Conservation (phyloP, 2,329 filamentous ascomycete species). For the Verticillium isaacii region DNA sequence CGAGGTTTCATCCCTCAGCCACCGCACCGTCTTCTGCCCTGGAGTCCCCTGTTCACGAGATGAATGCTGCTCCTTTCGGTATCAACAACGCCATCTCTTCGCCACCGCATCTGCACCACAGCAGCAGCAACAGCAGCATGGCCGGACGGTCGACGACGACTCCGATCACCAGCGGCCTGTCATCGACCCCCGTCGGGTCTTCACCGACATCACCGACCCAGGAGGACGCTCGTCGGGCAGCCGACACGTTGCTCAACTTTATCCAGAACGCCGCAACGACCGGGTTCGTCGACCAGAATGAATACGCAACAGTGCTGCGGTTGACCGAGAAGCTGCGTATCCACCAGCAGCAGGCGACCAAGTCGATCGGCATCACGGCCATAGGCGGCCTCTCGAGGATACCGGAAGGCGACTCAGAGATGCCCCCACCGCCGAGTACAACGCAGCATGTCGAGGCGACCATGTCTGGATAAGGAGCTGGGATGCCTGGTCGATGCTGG, state of each 20-base stretch:
- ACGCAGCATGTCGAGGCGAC: constrained; percentile 27
- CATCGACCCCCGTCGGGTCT: constrained; percentile 42
- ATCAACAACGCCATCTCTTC: constrained; percentile 34
- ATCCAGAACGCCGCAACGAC: constrained; percentile 64
- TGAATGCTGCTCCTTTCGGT: constrained; percentile 33
- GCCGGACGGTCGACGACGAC: constrained; percentile 31
- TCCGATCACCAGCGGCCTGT: constrained; percentile 20
- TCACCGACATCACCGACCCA: constrained; percentile 67
- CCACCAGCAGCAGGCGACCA: constrained; percentile 41
- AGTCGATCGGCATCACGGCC: constrained; percentile 20
- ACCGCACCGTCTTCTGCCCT: constrained; percentile 47
- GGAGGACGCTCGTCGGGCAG: constrained; percentile 78
- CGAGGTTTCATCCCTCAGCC: constrained; percentile 41
- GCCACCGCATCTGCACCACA: constrained; percentile 41
- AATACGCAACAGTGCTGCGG: constrained; percentile 73
- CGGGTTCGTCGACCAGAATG: constrained; percentile 69
- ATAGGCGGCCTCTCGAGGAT: constrained; percentile 50
- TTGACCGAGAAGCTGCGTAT: constrained; percentile 82
- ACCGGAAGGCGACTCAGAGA: constrained; percentile 52
- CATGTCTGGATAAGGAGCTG: constrained; percentile 22
- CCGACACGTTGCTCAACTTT: constrained; percentile 77
- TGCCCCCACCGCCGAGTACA: constrained; percentile 21
- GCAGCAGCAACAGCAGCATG: constrained; percentile 46
- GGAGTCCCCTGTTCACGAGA: constrained; percentile 46
- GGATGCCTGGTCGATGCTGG: not conserved